Evolutionary conservation across 2,329 filamentous ascomycete genomes (phyloP).

Genomic region (Fusarium fracticaudum): DNA sequence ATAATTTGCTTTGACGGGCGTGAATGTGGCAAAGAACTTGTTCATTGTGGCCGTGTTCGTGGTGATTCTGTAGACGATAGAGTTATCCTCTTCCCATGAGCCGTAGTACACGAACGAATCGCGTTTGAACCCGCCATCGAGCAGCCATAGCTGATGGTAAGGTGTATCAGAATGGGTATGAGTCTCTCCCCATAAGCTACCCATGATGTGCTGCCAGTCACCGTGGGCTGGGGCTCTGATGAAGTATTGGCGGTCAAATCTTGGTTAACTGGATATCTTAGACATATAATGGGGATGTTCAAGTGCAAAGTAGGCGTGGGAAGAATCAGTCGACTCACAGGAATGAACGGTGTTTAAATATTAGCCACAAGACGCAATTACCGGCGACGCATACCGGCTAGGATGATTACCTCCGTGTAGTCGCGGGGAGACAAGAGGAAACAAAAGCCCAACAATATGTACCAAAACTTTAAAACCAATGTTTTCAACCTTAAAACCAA

Average conservation of each 20-base stretch:
- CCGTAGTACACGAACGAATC: background rate
- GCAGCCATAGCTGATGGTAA: background rate
- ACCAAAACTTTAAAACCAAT: background rate
- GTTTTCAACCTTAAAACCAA: background rate
- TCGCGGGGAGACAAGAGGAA: background rate
- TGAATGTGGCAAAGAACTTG: background rate
- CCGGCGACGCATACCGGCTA: background rate
- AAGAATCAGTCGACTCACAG: rapidly evolving
- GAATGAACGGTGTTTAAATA: background rate
- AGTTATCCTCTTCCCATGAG: background rate
- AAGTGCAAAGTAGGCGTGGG: too few species aligned
- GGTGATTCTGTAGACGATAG: background rate
- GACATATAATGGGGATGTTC: rapidly evolving
- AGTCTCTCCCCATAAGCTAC: background rate
- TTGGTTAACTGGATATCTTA: background rate
- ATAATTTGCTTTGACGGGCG: background rate
- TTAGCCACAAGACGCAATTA: background rate
- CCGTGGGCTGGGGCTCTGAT: background rate
- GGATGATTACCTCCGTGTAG: background rate
- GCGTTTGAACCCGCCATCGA: background rate
- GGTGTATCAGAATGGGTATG: background rate
- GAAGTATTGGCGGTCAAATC: background rate
- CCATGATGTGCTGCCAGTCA: background rate
- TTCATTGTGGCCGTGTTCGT: rapidly evolving
- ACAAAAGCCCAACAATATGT: background rate